Evolutionary conservation across 1,284 basidiomycete genomes (phyloP), one percentile per base, ranked within the genome.

Genomic region (Malassezia sympodialis): DNA sequence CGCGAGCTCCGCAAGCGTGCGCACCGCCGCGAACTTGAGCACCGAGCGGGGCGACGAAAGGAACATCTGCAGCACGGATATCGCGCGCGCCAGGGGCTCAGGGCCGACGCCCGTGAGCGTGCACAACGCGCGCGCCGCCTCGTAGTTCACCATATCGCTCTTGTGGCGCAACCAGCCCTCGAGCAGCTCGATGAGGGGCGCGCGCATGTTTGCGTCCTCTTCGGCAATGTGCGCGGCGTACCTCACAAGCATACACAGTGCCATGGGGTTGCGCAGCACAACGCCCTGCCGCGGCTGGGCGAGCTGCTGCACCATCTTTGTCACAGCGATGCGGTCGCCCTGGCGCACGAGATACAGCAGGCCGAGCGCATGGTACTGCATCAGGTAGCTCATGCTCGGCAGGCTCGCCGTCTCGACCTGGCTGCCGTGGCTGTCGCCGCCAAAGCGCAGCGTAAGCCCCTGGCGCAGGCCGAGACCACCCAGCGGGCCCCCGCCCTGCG

Each of bases 141-240:
- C 94, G 67, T 93, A 89, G 78, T 96, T 98, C 75, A 99, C 94
- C 94, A 96, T 98, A 76, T 99, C 94, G 72, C 90, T 93, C 81
- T 98, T 99, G 78, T 99, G 94, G 59, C 91, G 84, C 58, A 98
- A 80, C 84, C 91, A 93, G 39, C 87, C 85, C 75, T 98, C 94
- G 49, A 98, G 80, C 43, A 96, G 82, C 67, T 96, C 93, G 58
- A 90, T 80, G 82, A 98, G 96, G 24, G 61, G 60, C 19, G 53
- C 58, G 26, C 68, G 66, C 48, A 73, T 61, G 60, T 73, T 73
- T n/a, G 84, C 77, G 77, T 99, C 94, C 69, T 98, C 94, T 67
- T 98, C 93, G 80, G 94, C 90, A 50, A 96, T 87, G 77, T 94
- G 96, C 39, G 90, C 84, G 17, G 94, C 90, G 77, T 93, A 98